Evolutionary conservation across 441 rosid species (phyloP).

Genomic region (Eutrema salsugineum): DNA sequence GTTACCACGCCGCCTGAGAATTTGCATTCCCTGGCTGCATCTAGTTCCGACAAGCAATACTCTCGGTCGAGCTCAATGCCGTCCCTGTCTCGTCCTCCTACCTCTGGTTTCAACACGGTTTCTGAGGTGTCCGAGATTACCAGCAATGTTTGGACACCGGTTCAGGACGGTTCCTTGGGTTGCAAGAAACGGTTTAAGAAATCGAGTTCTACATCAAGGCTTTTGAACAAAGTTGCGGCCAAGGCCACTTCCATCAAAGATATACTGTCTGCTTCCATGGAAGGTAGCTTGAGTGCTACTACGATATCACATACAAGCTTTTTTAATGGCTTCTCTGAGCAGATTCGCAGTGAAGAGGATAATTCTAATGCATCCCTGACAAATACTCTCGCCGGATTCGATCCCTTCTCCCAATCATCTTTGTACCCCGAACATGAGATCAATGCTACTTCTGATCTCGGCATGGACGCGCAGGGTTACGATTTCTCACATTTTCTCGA

Average conservation of each 20-base stretch:
- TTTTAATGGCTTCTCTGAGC: constrained; percentile 21
- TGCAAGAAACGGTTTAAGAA: constrained; percentile 13
- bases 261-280: constrained; percentile 23
- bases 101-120: constrained; percentile 5
- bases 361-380: constrained; percentile 1
- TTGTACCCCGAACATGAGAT: constrained; percentile 19
- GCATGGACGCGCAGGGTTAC: background rate
- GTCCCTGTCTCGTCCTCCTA: constrained; percentile 32
- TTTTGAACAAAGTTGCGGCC: constrained; percentile 33
- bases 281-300: constrained; percentile 25
- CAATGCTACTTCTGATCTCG: constrained; percentile 11
- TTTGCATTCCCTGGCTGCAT: constrained; percentile 26
- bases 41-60: constrained; percentile 47
- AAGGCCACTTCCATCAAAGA: constrained; percentile 29
- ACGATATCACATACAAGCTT: constrained; percentile 9
- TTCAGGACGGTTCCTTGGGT: background rate
- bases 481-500: constrained; percentile 24
- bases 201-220: constrained; percentile 30
- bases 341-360: constrained; percentile 10
- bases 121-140: background rate
- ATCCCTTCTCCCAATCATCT: constrained; percentile 12
- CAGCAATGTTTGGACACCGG: background rate
- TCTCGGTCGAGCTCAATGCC: constrained; percentile 45
- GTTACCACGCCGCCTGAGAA: constrained; percentile 16
- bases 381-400: background rate